Conservation (phyloP, 2,329 filamentous ascomycete species). For the Colletotrichum zoysiae region DNA sequence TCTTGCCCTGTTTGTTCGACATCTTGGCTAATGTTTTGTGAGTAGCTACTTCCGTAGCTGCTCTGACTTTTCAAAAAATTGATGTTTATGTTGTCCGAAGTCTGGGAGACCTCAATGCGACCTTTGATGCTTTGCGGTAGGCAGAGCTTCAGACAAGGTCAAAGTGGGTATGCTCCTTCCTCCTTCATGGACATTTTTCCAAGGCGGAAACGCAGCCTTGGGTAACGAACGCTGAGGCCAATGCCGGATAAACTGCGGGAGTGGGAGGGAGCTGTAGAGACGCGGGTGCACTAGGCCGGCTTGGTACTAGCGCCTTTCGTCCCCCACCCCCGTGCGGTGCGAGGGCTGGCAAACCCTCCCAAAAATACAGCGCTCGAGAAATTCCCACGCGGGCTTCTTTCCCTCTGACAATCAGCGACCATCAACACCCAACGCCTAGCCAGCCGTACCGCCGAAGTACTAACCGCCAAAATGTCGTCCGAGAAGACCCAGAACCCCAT, state of each 20-base stretch:
- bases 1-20: constrained; percentile 98
- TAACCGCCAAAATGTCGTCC: constrained; percentile 66
- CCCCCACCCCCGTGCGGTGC: constrained; percentile 46
- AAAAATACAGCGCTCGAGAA: constrained; percentile 44
- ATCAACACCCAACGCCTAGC: constrained; percentile 44
- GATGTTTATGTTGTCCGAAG: constrained; percentile 51
- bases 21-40: constrained; percentile 61
- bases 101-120: constrained; percentile 54
- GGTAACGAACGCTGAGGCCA: constrained; percentile 52
- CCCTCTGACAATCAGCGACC: constrained; percentile 28
- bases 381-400: neutral
- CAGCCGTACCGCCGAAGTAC: constrained; percentile 50
- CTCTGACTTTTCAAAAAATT: constrained; percentile 60
- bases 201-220: constrained; percentile 54
- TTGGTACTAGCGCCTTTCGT: constrained; percentile 10
- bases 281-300: neutral
- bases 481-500: constrained; percentile 98
- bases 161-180: constrained; percentile 51
- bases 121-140: constrained; percentile 54
- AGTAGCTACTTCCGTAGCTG: constrained; percentile 49
- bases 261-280: rapidly evolving
- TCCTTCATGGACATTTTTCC: constrained; percentile 55
- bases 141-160: constrained; percentile 55
- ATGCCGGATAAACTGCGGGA: constrained; percentile 22
- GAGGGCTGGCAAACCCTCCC: constrained; percentile 59